phyloP scores from a whole-genome alignment of 2,329 filamentous ascomycete genomes.

The Polychaeton citri region DNA sequence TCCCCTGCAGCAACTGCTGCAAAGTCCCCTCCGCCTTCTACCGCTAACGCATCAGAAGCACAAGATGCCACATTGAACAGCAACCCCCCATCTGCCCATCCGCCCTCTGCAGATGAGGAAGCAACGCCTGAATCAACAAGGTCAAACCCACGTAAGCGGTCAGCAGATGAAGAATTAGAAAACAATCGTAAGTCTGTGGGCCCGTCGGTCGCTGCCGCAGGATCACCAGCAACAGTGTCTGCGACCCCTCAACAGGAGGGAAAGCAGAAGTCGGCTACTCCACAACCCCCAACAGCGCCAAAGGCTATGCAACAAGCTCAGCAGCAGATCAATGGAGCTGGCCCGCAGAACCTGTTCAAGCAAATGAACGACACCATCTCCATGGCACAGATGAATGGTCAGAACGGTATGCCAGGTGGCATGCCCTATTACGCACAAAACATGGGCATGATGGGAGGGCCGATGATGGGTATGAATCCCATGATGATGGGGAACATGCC shows the following conservation, averaged over 20 bases:
- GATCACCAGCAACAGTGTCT: conserved; percentile 34
- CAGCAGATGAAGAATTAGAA: conserved; percentile 56
- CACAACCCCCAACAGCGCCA: conserved; percentile 13
- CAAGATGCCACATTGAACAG: too few relatives aligned
- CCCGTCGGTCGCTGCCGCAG: conserved; percentile 26
- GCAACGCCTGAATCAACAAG: conserved; percentile 34
- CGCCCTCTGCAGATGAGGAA: conserved; percentile 14
- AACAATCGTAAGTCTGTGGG: conserved; percentile 29
- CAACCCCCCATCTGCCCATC: too few relatives aligned
- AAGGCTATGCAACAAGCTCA: conserved; percentile 10
- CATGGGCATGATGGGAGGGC: conserved; percentile 22
- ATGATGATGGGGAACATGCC: conserved; percentile 25
- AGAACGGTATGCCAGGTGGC: conserved; percentile 16
- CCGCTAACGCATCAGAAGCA: conserved; percentile 10
- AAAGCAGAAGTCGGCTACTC: conserved; percentile 4
- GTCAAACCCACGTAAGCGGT: conserved; percentile 46
- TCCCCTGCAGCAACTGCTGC: conserved; percentile 4
- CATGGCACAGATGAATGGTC: conserved; percentile 6
- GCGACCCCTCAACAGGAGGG: conserved; percentile 36
- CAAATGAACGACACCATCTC: conserved; percentile 33
- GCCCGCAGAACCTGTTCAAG: conserved; percentile 27
- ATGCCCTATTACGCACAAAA: conserved; percentile 12
- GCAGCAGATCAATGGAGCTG: not conserved
- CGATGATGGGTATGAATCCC: conserved; percentile 26
- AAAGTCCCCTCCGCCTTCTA: conserved; percentile 6